phyloP scores from a whole-genome alignment of 192 early-diverging fungal species.

The Umbelopsis vinacea region DNA sequence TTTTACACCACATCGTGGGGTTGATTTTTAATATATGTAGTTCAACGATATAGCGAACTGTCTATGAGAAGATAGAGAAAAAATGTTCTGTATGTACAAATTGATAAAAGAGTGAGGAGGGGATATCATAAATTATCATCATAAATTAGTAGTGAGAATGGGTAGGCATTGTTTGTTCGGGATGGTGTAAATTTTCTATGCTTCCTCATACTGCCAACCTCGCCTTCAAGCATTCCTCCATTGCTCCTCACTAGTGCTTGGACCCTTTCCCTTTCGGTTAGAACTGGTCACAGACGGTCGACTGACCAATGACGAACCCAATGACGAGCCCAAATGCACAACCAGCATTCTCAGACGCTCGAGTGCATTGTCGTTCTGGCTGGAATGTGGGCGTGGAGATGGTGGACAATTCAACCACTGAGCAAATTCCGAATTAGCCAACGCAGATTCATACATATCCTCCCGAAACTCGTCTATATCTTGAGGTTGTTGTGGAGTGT shows the following conservation, averaged over 20 bases:
- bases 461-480: background rate
- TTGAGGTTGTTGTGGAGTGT: background rate
- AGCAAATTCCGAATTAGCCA: slow-evolving; percentile 18
- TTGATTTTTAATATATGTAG: no score
- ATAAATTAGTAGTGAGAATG: no score
- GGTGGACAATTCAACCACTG: slow-evolving; percentile 2
- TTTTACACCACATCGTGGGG: no score
- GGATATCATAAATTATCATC: no score
- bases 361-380: background rate
- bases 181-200: no score
- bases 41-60: no score
- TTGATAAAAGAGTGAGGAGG: no score
- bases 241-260: background rate
- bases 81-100: no score
- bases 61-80: no score
- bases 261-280: background rate
- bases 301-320: background rate
- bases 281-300: background rate
- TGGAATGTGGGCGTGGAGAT: background rate
- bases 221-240: slow-evolving; percentile 8
- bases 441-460: slow-evolving; percentile 9
- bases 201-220: background rate
- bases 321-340: background rate
- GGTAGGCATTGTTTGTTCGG: no score
- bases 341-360: slow-evolving; percentile 11